These are phyloP conservation scores for Saturnispora sanitii DNA, from an alignment of 805 yeast genomes.

Conservation along the genomic window DNA sequence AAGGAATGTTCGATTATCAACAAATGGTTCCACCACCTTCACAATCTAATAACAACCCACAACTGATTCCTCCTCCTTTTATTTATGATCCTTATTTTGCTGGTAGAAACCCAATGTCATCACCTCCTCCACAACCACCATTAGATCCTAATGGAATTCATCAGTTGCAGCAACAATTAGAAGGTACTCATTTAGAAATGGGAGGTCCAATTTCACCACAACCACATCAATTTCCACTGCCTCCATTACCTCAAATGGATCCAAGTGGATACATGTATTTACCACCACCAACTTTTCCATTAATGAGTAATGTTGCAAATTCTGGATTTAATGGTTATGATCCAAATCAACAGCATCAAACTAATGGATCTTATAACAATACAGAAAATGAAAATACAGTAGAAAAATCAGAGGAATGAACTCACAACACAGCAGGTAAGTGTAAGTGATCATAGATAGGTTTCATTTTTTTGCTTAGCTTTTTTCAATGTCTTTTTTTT, in stretches of 20 bases:
- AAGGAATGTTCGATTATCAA: background rate
- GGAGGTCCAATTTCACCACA: constrained; percentile 12
- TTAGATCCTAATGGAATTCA: no score
- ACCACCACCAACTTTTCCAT: constrained; percentile 17
- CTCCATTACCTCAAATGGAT: constrained; percentile 21
- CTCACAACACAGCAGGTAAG: no score
- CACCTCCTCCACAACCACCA: constrained; percentile 12
- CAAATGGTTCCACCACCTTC: constrained; percentile 3
- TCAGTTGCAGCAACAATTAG: constrained; percentile 3
- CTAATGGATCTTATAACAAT: background rate
- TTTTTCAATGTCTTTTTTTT: no score
- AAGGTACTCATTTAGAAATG: background rate
- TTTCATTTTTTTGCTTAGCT: no score
- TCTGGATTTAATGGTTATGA: background rate
- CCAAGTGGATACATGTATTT: constrained; percentile 23
- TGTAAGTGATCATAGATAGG: no score
- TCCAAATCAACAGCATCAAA: background rate
- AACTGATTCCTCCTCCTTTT: background rate
- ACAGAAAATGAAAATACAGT: background rate
- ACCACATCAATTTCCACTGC: constrained; percentile 17
- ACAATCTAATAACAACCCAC: constrained; percentile 5
- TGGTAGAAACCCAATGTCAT: constrained; percentile 6
- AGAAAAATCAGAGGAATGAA: no score
- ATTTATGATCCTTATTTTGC: background rate
- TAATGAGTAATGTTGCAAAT: constrained; percentile 4